phyloP scores from a whole-genome alignment of 2,329 filamentous ascomycete species.

The Fusarium lateritium region DNA sequence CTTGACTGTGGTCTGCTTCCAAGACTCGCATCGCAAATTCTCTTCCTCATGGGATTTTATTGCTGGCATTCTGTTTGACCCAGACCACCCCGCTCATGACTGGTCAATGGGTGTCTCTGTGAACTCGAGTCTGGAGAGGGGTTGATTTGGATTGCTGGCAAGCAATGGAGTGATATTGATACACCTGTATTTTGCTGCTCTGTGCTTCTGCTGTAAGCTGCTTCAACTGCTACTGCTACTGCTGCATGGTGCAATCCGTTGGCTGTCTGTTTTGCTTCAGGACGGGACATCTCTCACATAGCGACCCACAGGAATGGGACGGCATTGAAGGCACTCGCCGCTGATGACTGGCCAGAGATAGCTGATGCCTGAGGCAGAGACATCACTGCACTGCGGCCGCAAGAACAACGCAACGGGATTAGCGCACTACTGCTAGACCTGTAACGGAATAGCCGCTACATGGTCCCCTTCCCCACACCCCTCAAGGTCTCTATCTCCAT shows the following conservation, averaged over 20 bases:
- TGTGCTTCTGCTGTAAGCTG: conserved; percentile 22
- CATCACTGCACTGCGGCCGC: conserved; percentile 33
- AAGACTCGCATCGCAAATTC: conserved; percentile 39
- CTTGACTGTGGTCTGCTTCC: conserved; percentile 44
- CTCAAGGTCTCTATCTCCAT: conserved; percentile 12
- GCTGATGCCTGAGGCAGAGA: conserved; percentile 34
- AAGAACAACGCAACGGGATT: conserved; percentile 30
- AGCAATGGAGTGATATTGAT: conserved; percentile 6
- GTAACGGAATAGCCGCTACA: conserved; percentile 12
- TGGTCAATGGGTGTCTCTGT: conserved; percentile 35
- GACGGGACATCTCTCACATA: neutral
- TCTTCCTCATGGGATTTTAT: conserved; percentile 35
- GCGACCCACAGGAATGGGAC: conserved; percentile 37
- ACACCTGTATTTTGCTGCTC: conserved; percentile 26
- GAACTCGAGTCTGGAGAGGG: conserved; percentile 25
- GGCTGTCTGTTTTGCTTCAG: conserved; percentile 19
- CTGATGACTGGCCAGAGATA: conserved; percentile 10
- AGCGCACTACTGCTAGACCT: conserved; percentile 1
- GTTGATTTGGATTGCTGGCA: conserved; percentile 4
- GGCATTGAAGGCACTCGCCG: conserved; percentile 14
- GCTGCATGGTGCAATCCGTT: conserved; percentile 26
- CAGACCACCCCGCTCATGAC: conserved; percentile 39
- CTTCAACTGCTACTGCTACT: conserved; percentile 19
- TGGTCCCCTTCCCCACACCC: conserved; percentile 18
- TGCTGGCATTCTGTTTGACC: conserved; percentile 37